phyloP scores from a whole-genome alignment of 345 rosid species.

The Kandelia obovata region DNA sequence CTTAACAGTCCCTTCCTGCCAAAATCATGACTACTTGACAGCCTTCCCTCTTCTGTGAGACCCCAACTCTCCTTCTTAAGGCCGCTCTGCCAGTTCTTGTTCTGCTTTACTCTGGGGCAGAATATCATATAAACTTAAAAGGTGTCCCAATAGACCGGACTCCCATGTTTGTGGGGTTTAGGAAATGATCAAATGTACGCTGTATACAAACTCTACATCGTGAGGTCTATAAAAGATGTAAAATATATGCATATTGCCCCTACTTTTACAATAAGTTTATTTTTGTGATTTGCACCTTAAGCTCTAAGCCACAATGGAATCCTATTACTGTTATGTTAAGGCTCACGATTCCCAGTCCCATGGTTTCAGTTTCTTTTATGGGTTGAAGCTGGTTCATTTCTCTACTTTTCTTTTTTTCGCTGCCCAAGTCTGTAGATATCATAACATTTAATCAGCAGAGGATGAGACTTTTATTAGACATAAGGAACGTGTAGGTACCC shows the following conservation, averaged over 20 bases:
- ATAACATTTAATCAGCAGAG: conserved; percentile 15
- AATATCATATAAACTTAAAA: neutral
- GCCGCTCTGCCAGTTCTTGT: neutral
- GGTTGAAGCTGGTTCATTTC: conserved; percentile 32
- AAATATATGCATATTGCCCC: no score
- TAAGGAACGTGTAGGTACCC: conserved; percentile 6
- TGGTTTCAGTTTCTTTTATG: conserved; percentile 22
- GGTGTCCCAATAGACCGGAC: no score
- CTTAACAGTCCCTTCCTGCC: conserved; percentile 1
- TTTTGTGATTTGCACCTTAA: no score
- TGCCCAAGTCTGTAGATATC: conserved; percentile 25
- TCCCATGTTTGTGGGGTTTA: no score
- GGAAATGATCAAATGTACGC: no score
- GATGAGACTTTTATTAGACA: conserved; percentile 14
- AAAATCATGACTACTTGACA: conserved; percentile 25
- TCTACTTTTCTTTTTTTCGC: conserved; percentile 16
- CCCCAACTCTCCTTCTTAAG: neutral
- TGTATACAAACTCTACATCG: no score
- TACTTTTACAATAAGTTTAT: no score
- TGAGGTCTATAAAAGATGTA: no score
- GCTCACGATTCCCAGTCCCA: conserved; percentile 1
- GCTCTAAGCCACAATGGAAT: no score
- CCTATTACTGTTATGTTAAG: no score
- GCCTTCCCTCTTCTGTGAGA: conserved; percentile 7
- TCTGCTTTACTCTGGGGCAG: neutral